Evolutionary conservation across 2,329 filamentous ascomycete genomes (phyloP).

Genomic region (Colletotrichum magnum): DNA sequence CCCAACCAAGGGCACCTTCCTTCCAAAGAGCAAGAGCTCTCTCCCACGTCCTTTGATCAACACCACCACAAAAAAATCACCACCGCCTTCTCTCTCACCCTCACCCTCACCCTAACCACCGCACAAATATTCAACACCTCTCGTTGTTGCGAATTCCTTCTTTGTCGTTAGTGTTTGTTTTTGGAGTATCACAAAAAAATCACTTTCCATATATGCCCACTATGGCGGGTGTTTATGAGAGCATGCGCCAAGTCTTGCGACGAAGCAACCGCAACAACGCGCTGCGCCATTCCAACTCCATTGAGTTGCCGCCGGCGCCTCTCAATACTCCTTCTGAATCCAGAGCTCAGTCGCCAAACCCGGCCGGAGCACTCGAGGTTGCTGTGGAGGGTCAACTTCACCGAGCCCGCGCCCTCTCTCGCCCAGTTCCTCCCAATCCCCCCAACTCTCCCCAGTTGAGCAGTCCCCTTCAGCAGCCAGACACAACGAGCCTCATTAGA

Average conservation of each 20-base stretch:
- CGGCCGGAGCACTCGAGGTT: background rate
- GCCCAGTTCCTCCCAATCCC: slow-evolving; percentile 35
- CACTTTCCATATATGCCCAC: background rate
- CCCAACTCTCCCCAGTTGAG: slow-evolving; percentile 30
- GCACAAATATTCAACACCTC: too few species aligned
- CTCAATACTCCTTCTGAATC: slow-evolving; percentile 35
- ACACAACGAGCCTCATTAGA: slow-evolving; percentile 19
- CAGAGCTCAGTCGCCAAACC: slow-evolving; percentile 24
- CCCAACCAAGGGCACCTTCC: slow-evolving; percentile 16
- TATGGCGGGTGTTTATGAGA: slow-evolving; percentile 27
- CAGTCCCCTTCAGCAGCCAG: slow-evolving; percentile 14
- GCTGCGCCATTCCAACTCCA: slow-evolving; percentile 28
- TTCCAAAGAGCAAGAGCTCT: background rate
- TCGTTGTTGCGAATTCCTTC: too few species aligned
- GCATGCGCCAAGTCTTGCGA: slow-evolving; percentile 34
- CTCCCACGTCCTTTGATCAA: background rate
- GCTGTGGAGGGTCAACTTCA: slow-evolving; percentile 27
- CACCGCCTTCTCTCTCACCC: background rate
- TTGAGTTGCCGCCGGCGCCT: slow-evolving; percentile 30
- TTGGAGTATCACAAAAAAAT: background rate
- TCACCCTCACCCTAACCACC: too few species aligned
- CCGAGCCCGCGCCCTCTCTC: slow-evolving; percentile 30
- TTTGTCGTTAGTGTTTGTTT: too few species aligned
- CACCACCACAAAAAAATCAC: slow-evolving; percentile 7
- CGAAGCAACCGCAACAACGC: slow-evolving; percentile 26